Evolutionary conservation across 1,284 basidiomycete species (phyloP).

Genomic region (Sphaerobolus stellatus): DNA sequence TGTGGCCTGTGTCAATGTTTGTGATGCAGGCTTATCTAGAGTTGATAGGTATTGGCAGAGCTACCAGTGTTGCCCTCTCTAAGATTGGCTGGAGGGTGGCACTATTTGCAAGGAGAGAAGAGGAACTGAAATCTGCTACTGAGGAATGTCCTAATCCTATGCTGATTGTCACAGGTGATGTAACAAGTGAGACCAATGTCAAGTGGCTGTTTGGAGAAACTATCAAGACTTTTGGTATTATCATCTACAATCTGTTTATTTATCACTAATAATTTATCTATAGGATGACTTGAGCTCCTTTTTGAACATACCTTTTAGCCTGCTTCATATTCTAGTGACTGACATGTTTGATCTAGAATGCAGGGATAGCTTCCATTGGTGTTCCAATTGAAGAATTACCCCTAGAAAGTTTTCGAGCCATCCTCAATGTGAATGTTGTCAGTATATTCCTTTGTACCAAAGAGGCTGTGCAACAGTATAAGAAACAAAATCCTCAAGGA

Average conservation of each 20-base stretch:
- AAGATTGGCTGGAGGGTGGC: constrained; percentile 60
- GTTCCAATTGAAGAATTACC: constrained; percentile 64
- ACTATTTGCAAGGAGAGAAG: constrained; percentile 54
- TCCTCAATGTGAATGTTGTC: constrained; percentile 70
- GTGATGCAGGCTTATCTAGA: no score
- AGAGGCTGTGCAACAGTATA: constrained; percentile 76
- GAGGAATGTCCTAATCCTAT: constrained; percentile 43
- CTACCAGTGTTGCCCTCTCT: no score
- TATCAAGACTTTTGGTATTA: constrained; percentile 47
- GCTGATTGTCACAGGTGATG: constrained; percentile 58
- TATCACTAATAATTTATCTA: constrained; percentile 8
- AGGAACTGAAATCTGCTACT: constrained; percentile 60
- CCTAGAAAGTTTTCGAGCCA: constrained; percentile 60
- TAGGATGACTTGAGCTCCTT: constrained; percentile 72
- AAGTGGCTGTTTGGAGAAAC: constrained; percentile 56
- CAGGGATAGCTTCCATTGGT: constrained; percentile 54
- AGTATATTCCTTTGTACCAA: constrained; percentile 75
- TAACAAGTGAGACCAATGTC: constrained; percentile 61
- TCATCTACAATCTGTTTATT: not conserved
- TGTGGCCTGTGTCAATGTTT: no score
- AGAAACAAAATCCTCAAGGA: constrained; percentile 67
- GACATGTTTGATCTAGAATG: constrained; percentile 65
- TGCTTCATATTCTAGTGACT: not conserved
- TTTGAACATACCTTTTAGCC: constrained; percentile 65
- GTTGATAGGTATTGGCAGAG: no score